Evolutionary conservation across 2,329 filamentous ascomycete species (phyloP).

Genomic region (Zarea fungicola): DNA sequence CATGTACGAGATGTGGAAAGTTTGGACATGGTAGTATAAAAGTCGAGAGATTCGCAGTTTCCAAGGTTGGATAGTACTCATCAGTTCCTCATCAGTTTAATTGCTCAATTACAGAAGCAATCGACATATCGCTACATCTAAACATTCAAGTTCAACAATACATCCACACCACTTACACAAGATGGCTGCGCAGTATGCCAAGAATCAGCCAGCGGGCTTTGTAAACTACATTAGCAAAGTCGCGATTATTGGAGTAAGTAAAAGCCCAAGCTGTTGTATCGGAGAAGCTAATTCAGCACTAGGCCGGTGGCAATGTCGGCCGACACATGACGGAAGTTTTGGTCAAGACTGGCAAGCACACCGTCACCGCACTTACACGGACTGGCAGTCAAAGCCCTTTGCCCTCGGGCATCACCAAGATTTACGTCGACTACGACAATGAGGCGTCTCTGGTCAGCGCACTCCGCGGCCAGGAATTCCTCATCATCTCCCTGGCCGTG

Average conservation of each 20-base stretch:
- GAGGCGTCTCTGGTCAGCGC: constrained; percentile 39
- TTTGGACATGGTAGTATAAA: background rate
- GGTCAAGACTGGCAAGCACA: constrained; percentile 44
- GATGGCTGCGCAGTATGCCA: constrained; percentile 18
- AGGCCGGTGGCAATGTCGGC: constrained; percentile 39
- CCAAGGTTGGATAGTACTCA: no score
- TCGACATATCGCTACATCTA: background rate
- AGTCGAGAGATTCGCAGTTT: no score
- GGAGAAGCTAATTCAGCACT: no score
- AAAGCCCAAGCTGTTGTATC: no score
- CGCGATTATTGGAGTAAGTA: constrained; percentile 37
- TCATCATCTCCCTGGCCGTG: constrained; percentile 45
- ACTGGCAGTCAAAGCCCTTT: constrained; percentile 34
- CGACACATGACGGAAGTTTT: constrained; percentile 36
- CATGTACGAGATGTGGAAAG: background rate
- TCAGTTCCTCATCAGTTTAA: no score
- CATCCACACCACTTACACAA: background rate
- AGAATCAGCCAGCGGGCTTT: constrained; percentile 24
- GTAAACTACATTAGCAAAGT: constrained; percentile 32
- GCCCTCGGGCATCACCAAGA: constrained; percentile 37
- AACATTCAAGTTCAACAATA: background rate
- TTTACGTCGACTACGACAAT: constrained; percentile 40
- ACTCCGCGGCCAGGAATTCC: constrained; percentile 47
- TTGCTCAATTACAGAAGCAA: background rate
- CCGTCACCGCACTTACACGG: constrained; percentile 48